Conservation (phyloP, 129 eudicot species). For the Kitagawia praeruptora region DNA sequence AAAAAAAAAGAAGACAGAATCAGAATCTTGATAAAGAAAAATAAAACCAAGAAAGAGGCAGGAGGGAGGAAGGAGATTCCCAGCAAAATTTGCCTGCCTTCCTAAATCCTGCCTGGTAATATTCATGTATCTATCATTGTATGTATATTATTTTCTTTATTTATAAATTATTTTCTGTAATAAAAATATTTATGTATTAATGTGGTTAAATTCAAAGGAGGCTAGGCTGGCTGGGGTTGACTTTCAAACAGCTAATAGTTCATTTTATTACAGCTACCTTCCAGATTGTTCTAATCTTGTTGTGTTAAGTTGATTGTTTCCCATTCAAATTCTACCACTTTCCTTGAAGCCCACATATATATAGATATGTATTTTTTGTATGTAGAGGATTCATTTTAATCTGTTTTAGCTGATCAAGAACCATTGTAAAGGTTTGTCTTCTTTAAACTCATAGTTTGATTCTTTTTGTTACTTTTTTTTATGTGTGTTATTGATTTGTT, state of each 20-base stretch:
- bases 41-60: neutral
- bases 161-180: neutral
- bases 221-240: constrained; percentile 5
- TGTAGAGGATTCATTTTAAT: no score
- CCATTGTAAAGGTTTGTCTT: neutral
- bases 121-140: neutral
- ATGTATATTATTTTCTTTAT: neutral
- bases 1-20: neutral
- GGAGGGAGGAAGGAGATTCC: neutral
- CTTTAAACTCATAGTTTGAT: neutral
- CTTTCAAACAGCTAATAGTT: neutral
- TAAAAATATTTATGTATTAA: neutral
- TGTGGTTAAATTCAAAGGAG: neutral
- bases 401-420: neutral
- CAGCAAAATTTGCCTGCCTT: neutral
- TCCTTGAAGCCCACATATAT: neutral
- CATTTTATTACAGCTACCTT: neutral
- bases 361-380: no score
- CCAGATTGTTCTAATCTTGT: neutral
- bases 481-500: neutral
- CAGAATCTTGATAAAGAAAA: neutral
- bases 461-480: neutral
- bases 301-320: neutral
- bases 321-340: neutral
- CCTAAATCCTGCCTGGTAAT: constrained; percentile 11